Percentiles rank a stretch among this genome's conserved stretches.
Evolutionary conservation across 1,284 basidiomycete genomes (phyloP).

Genomic region (Butyriboletus regius): DNA sequence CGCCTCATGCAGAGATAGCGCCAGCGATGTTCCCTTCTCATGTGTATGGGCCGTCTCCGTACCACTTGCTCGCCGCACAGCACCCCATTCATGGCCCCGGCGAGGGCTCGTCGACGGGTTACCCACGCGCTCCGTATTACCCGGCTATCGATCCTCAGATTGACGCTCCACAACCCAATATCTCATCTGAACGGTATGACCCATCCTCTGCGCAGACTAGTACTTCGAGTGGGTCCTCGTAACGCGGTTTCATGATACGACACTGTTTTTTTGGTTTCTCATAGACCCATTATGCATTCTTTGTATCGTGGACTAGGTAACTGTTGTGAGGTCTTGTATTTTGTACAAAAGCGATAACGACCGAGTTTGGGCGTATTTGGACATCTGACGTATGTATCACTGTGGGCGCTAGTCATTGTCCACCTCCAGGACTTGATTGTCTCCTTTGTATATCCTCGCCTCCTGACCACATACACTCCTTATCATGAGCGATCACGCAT

Average conservation of each 20-base stretch:
- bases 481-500: slow-evolving; percentile 25
- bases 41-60: slow-evolving; percentile 23
- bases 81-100: slow-evolving; percentile 13
- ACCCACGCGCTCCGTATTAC: slow-evolving; percentile 31
- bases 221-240: slow-evolving; percentile 13
- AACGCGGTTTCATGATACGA: neutral
- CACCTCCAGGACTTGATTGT: slow-evolving; percentile 11
- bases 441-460: slow-evolving; percentile 11
- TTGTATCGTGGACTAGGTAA: neutral
- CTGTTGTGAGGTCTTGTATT: slow-evolving; percentile 12
- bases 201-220: slow-evolving; percentile 16
- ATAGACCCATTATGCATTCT: neutral
- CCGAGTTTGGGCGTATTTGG: slow-evolving; percentile 27
- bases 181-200: slow-evolving; percentile 32
- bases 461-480: slow-evolving; percentile 25
- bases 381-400: neutral
- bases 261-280: neutral
- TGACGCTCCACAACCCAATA: slow-evolving; percentile 31
- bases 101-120: slow-evolving; percentile 19
- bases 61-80: slow-evolving; percentile 28
- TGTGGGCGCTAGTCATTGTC: slow-evolving; percentile 10
- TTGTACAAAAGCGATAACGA: slow-evolving; percentile 5
- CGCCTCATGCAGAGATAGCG: slow-evolving; percentile 14
- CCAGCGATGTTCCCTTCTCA: slow-evolving; percentile 17
- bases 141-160: slow-evolving; percentile 39